Percentiles rank a stretch among this genome's conserved stretches.
These are phyloP conservation scores for Atkinsonella hypoxylon DNA, from an alignment of 2,329 filamentous ascomycete genomes.

Conservation along the genomic window DNA sequence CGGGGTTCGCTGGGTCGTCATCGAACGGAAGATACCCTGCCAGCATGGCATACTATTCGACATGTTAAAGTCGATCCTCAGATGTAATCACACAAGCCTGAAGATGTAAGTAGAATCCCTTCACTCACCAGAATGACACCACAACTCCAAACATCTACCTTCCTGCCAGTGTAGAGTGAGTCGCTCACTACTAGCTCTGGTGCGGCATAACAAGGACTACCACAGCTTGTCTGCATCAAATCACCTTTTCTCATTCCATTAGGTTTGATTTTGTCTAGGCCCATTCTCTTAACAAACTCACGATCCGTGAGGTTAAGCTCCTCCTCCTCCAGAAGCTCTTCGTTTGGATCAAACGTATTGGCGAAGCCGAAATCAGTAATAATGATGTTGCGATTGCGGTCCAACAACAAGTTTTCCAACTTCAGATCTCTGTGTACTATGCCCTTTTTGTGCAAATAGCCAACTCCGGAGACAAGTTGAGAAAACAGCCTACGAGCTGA, in stretches of 20 bases:
- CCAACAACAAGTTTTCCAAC: conserved; percentile 86
- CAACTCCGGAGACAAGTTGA: conserved; percentile 90
- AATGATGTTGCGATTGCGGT: conserved; percentile 97
- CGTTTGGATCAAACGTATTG: conserved; percentile 84
- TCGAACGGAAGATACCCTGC: conserved; percentile 96
- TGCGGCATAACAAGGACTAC: conserved; percentile 94
- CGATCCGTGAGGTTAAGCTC: conserved; percentile 78
- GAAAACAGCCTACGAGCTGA: conserved; percentile 85
- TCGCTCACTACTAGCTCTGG: conserved; percentile 96
- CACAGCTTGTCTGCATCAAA: conserved; percentile 97
- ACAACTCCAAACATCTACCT: conserved; percentile 98
- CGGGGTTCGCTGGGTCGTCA: conserved; percentile 93
- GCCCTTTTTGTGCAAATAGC: conserved; percentile 95
- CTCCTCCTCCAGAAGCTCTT: conserved; percentile 82
- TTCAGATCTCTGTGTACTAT: conserved; percentile 97
- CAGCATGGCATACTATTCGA: conserved; percentile 90
- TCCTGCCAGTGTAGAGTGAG: conserved; percentile 90
- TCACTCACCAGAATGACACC: conserved; percentile 85
- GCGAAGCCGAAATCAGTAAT: conserved; percentile 99
- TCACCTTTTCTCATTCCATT: conserved; percentile 77
- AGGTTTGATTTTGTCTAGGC: conserved; percentile 66
- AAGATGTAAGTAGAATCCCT: not conserved
- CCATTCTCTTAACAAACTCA: conserved; percentile 75
- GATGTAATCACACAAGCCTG: not conserved
- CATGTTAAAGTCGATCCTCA: not conserved